Base-by-base conservation (phyloP, 352 stramenopile species). In the Globisporangium orthogonon region DNA sequence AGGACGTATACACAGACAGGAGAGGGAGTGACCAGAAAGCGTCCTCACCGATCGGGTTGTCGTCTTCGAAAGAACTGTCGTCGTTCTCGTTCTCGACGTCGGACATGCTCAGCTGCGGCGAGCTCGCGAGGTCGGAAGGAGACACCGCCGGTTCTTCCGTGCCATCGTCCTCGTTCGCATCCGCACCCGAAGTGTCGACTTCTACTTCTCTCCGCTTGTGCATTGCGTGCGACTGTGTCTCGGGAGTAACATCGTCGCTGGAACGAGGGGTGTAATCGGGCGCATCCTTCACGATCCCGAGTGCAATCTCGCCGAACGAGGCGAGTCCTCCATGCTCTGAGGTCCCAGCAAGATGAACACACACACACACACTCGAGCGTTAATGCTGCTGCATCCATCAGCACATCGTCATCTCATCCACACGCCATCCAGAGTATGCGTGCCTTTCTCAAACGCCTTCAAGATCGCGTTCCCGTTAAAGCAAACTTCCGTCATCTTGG, bases 391-490 rank as follows among this genome's bases (percentile, higher is more conserved):
- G 23, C 33, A 33, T 41, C 10, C 15, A 2, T 46, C 28, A 47
- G 33, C 52, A 15, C 37, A 11, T 4, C 35, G 6, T 1, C 23
- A 28, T 4, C 14, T 23, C 33, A 37, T 37, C 33, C 33, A 37
- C 29, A 31, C 2, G 30, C 10, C 2, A 11, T 31, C 10, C 33
- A 14, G 30, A 17, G 44, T 9, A 23, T 15, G 7, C 75, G 49
- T 75, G 83, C 75, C 65, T 37, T 73, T 52, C 45, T 82, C 55
- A 56, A 80, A 82, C 33, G 66, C 43, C 30, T 63, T 71, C 15
- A 86, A 18, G 52, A 83, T 73, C n/a, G 65, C 49, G 13, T 78
- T 57, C 6, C 48, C 71, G 43, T 70, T 31, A 30, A 62, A 60
- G 17, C 74, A 72, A 28, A 78, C 46, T 7, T 71, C 61, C 45